Percentiles rank a stretch among this genome's conserved stretches.
Evolutionary conservation across 1,284 basidiomycete species (phyloP).

Genomic region (Laetiporus sulphureus): DNA sequence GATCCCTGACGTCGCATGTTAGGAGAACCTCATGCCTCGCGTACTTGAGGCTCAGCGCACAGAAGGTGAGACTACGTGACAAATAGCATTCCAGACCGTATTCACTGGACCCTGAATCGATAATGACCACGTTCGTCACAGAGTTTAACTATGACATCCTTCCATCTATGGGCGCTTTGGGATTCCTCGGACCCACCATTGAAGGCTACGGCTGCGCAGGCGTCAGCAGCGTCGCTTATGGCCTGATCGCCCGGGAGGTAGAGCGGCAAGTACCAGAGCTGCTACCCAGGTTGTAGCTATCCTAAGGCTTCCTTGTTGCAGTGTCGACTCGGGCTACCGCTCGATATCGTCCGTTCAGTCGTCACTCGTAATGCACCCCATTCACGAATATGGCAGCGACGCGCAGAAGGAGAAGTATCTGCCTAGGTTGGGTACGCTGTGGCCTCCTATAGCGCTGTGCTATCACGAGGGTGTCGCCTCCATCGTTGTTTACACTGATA

Average conservation of each 20-base stretch:
- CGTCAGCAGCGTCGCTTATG: slow-evolving; percentile 88
- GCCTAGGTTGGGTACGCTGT: slow-evolving; percentile 63
- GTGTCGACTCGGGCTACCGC: slow-evolving; percentile 93
- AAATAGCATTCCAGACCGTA: neutral
- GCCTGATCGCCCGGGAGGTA: slow-evolving; percentile 89
- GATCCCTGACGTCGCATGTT: slow-evolving; percentile 6
- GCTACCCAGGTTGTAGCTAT: neutral
- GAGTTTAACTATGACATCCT: slow-evolving; percentile 79
- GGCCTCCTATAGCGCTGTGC: neutral
- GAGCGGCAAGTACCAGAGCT: slow-evolving; percentile 54
- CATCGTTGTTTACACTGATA: slow-evolving; percentile 2
- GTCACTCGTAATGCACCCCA: slow-evolving; percentile 97
- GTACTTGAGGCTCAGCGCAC: slow-evolving; percentile 85
- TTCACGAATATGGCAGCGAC: slow-evolving; percentile 87
- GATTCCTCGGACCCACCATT: slow-evolving; percentile 89
- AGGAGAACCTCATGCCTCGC: slow-evolving; percentile 81
- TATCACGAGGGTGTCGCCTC: neutral
- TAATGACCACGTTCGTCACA: slow-evolving; percentile 21
- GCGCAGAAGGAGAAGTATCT: slow-evolving; percentile 91
- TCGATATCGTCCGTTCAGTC: slow-evolving; percentile 96
- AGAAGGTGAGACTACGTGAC: slow-evolving; percentile 53
- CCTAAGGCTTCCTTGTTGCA: slow-evolving; percentile 20
- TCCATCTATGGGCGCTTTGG: slow-evolving; percentile 89
- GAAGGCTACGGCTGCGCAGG: slow-evolving; percentile 94
- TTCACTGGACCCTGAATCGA: neutral